Evolutionary conservation across 164 flowering plant species (phyloP).

Genomic region (Piper betle): DNA sequence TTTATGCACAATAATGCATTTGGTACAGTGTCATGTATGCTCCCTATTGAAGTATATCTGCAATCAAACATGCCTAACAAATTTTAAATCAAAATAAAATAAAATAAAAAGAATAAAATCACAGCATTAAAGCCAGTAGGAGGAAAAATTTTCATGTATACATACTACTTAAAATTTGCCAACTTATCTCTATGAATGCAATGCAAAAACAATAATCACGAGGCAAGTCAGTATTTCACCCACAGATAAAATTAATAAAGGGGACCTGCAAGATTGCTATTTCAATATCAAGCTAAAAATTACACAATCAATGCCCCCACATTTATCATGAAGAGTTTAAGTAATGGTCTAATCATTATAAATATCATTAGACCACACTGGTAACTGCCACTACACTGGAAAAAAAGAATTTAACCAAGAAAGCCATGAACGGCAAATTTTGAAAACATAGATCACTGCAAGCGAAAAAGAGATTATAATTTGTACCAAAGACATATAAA

Average conservation of each 20-base stretch:
- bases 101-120: too few relatives aligned
- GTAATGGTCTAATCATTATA: background rate
- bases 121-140: too few relatives aligned
- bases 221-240: background rate
- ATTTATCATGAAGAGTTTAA: background rate
- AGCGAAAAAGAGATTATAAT: background rate
- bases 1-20: conserved; percentile 46
- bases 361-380: background rate
- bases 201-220: too few relatives aligned
- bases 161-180: too few relatives aligned
- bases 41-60: conserved; percentile 97
- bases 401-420: background rate
- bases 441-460: background rate
- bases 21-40: conserved; percentile 88
- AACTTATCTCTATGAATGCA: too few relatives aligned
- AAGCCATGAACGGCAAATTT: too few relatives aligned
- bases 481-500: background rate
- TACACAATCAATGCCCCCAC: background rate
- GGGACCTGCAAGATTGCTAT: too few relatives aligned
- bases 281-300: background rate
- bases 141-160: too few relatives aligned
- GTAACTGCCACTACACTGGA: background rate
- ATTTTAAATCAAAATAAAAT: too few relatives aligned
- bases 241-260: background rate
- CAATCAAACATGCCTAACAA: too few relatives aligned